Evolutionary conservation across 1,284 basidiomycete species (phyloP), one percentile per base, ranked within the genome.

Genomic region (Ganoderma lingzhi): DNA sequence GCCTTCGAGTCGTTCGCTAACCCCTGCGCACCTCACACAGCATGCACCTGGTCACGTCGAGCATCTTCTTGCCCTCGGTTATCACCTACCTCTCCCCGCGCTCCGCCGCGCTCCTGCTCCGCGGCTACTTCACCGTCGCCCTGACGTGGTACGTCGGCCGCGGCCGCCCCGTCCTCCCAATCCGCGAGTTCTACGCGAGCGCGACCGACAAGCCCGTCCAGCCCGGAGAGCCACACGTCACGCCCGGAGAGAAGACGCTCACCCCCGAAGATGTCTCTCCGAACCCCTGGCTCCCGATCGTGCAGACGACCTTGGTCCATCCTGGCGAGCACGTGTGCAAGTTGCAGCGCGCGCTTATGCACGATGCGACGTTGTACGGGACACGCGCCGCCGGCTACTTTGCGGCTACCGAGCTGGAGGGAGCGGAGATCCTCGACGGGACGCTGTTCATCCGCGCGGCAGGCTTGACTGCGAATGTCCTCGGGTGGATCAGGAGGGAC

Each of bases 251-350:
- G 23, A 77, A 76, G 19, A 78, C 81, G 2, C 77, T 83, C 15
- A 80, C 82, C 12, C 71, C 77, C 0, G 68, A 74, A 0, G 73
- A 78, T 6, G 42, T 41, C n/a, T 72, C 78, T 10, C 84, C 84
- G 6, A 86, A 88, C 69, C 77, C 84, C 1, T 91, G 88, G 89
- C 80, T 86, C 17, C 82, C 86, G 12, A 80, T 91, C 63, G 71
- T 89, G 32, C 82, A 86, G 70, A 79, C 81, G n/a, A 79, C 83
- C 23, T 71, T 88, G 56, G 76, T 83, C 6, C 85, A 88, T 70
- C 86, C 87, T 1, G 87, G 90, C 70, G 88, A 90, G 67, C 91
- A 92, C 73, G 76, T 91, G 6, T 83, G 85, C 68, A 91, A 91
- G 78, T 73, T 83, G 2, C 84, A 88, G 72, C 83, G 90, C 17